Evolutionary conservation across 2,329 filamentous ascomycete genomes (phyloP), one percentile per base, ranked within the genome.

Genomic region (Neonectria hederae): DNA sequence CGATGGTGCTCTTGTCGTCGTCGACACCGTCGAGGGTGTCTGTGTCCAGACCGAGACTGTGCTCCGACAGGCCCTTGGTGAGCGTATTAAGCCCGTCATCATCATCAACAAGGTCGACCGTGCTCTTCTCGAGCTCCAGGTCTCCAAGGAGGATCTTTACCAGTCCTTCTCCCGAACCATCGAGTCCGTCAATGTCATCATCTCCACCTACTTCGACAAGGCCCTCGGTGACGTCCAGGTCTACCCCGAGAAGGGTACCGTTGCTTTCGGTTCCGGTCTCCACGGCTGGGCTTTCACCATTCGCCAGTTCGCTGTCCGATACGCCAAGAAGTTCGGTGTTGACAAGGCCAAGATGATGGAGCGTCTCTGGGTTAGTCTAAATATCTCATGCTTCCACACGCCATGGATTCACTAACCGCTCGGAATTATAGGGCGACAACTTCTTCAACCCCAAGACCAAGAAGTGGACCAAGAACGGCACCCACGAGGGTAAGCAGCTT

Each of bases 61-160:
- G 79, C 90, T 99, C 75, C 94, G 96, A 82, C 96, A 99, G 88
- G 95, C 96, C 83, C 93, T 99, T 77, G 92, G 93, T 90, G 96
- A 99, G 91, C 95, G 96, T 87, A 99, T 99, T 86, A 98, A 98
- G 92, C 96, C 96, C 79, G 95, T 99, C 79, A 90, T 97, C 82
- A 92, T 97, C 85, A 97, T 99, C 90, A 99, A 99, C 94, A 99
- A 99, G 92, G 96, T 99, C 84, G 96, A 99, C 82, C 95, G 96
- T 86, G 94, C 96, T 85, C 93, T 99, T 80, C 94, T 99, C 82
- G 96, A 99, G 87, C 90, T 99, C 72, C 96, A 99, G 88, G 91
- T 97, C 80, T 91, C 89, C 84, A 97, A 98, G 91, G 96, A 99
- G 87, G 96, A 99, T 81, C 87, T 99, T 75, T 99, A 97, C 91